These are phyloP conservation scores for Termitomyces sp. DNA, from an alignment of 768 basidiomycete species.

Conservation along the genomic window DNA sequence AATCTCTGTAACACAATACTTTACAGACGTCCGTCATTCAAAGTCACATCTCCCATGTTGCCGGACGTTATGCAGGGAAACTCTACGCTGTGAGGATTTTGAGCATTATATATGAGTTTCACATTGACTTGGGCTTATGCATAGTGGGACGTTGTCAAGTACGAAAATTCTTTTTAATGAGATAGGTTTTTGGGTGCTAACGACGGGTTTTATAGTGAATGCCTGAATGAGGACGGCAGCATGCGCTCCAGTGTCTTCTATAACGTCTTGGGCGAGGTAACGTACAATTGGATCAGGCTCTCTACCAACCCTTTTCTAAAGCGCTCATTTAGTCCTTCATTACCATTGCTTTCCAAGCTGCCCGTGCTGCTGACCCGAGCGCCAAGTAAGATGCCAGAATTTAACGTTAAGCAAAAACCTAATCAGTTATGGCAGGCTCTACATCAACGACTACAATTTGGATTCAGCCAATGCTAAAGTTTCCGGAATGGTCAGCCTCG, in stretches of 20 bases:
- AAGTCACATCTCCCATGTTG: constrained; percentile 39
- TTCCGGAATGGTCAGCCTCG: constrained; percentile 30
- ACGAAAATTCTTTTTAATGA: background rate
- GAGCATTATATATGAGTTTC: background rate
- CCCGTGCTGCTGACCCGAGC: constrained; percentile 39
- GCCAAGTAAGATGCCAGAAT: constrained; percentile 29
- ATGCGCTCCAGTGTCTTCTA: constrained; percentile 41
- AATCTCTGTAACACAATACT: background rate
- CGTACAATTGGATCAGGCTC: background rate
- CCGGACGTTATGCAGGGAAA: constrained; percentile 41
- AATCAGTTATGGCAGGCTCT: constrained; percentile 16
- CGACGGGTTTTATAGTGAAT: background rate
- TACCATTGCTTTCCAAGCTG: constrained; percentile 44
- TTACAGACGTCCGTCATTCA: constrained; percentile 34
- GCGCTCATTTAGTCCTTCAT: constrained; percentile 32
- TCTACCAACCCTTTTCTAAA: background rate
- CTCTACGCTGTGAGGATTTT: constrained; percentile 27
- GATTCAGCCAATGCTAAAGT: constrained; percentile 45
- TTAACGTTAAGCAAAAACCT: background rate
- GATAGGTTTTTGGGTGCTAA: background rate
- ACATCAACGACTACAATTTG: constrained; percentile 42
- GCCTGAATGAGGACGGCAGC: constrained; percentile 33
- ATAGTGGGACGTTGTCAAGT: constrained; percentile 1
- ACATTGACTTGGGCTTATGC: background rate
- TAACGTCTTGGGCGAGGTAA: constrained; percentile 40